phyloP scores from a whole-genome alignment of 2,329 filamentous ascomycete species.

The Microthyrium microscopicum region DNA sequence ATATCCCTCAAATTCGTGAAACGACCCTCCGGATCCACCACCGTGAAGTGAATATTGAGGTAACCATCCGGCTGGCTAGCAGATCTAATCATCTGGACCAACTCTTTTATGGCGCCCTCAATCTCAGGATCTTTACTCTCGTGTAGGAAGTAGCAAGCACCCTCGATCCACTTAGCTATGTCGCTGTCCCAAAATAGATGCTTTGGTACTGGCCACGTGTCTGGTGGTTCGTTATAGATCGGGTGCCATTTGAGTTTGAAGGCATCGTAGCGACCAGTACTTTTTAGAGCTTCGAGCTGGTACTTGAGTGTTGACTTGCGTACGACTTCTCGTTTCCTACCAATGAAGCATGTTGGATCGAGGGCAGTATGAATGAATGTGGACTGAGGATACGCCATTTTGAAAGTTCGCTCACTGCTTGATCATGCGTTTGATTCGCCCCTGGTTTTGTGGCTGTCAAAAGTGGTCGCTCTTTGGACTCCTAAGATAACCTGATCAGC shows the following conservation, averaged over 20 bases:
- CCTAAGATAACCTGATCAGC: too few species aligned
- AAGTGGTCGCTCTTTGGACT: too few species aligned
- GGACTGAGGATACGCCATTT: conserved; percentile 26
- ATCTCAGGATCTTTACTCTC: conserved; percentile 28
- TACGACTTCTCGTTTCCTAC: conserved; percentile 23
- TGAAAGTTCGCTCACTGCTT: too few species aligned
- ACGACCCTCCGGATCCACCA: conserved; percentile 37
- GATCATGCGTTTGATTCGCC: too few species aligned
- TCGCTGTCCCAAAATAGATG: conserved; percentile 45
- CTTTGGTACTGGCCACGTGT: conserved; percentile 33
- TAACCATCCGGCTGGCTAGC: conserved; percentile 46
- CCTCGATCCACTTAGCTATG: conserved; percentile 46
- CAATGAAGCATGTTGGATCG: conserved; percentile 18
- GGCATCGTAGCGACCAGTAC: conserved; percentile 33
- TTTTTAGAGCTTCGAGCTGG: conserved; percentile 36
- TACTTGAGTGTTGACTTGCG: conserved; percentile 30
- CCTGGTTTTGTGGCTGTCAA: too few species aligned
- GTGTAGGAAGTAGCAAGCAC: conserved; percentile 39
- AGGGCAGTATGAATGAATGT: conserved; percentile 21
- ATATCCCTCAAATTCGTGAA: conserved; percentile 45
- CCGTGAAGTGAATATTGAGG: conserved; percentile 45
- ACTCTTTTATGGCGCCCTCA: conserved; percentile 34
- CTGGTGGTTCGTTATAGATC: conserved; percentile 5
- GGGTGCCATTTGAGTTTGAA: conserved; percentile 8
- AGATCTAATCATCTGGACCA: conserved; percentile 39